Conservation (phyloP, 768 basidiomycete species). For the Psilocybe cyanescens region DNA sequence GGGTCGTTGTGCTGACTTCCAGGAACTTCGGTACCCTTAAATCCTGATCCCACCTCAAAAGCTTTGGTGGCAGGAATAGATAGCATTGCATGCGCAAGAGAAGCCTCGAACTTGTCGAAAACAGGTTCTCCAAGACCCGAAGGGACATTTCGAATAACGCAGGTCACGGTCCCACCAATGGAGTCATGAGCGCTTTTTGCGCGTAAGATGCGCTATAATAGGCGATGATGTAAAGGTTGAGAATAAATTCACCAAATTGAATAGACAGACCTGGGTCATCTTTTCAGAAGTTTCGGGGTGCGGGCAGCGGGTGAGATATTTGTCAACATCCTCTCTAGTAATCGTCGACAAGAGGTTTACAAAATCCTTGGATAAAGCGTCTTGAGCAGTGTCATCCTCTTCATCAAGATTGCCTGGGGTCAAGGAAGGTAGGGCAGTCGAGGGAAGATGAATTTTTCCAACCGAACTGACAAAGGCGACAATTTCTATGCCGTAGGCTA, state of each 20-base stretch:
- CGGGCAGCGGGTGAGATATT: slow-evolving; percentile 86
- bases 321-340: slow-evolving; percentile 88
- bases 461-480: slow-evolving; percentile 97
- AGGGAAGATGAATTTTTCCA: slow-evolving; percentile 86
- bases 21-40: slow-evolving; percentile 91
- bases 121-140: slow-evolving; percentile 95
- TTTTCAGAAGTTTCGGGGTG: slow-evolving; percentile 85
- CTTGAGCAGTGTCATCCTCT: slow-evolving; percentile 68
- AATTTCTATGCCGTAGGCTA: slow-evolving; percentile 89
- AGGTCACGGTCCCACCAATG: slow-evolving; percentile 97
- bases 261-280: slow-evolving; percentile 77
- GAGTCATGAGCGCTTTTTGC: slow-evolving; percentile 92
- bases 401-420: slow-evolving; percentile 39
- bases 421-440: slow-evolving; percentile 43
- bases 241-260: background rate
- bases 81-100: slow-evolving; percentile 96
- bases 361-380: slow-evolving; percentile 85
- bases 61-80: slow-evolving; percentile 98
- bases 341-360: slow-evolving; percentile 75
- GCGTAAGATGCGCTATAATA: slow-evolving; percentile 81
- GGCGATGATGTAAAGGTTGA: background rate
- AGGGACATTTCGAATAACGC: slow-evolving; percentile 91
- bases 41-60: slow-evolving; percentile 97
- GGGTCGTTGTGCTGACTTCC: slow-evolving; percentile 94
- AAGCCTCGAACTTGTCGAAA: slow-evolving; percentile 98